These are phyloP conservation scores for Colletotrichum siamense DNA, from an alignment of 2,329 filamentous ascomycete genomes.

Conservation along the genomic window DNA sequence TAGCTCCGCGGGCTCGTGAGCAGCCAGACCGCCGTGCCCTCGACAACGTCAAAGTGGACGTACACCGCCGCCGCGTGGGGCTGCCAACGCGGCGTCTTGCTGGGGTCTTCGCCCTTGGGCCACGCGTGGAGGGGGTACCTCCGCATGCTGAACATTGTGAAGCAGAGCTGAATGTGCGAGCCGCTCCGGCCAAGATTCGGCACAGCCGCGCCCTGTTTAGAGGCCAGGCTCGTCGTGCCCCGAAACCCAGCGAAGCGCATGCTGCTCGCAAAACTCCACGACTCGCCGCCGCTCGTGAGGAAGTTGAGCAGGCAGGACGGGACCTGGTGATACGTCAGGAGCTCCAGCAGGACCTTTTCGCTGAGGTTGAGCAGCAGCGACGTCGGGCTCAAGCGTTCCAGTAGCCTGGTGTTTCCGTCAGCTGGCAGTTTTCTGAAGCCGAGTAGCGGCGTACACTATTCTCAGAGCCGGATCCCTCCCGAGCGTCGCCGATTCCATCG, in stretches of 20 bases:
- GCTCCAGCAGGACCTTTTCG: not conserved
- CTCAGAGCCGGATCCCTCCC: not conserved
- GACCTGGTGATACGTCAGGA: constrained; percentile 9
- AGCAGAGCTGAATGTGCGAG: not conserved
- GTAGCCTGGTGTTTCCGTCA: not conserved
- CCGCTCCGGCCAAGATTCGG: not conserved
- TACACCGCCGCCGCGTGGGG: constrained; percentile 2
- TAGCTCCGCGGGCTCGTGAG: not conserved
- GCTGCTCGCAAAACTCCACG: constrained; percentile 5
- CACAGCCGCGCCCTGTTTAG: not conserved
- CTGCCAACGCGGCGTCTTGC: constrained; percentile 2
- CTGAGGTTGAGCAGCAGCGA: constrained; percentile 4
- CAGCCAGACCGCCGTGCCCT: constrained; percentile 10
- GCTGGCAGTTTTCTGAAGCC: not conserved
- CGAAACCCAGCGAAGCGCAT: constrained; percentile 1
- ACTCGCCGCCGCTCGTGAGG: not conserved
- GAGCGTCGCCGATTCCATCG: not conserved
- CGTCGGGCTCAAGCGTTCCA: not conserved
- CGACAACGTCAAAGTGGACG: not conserved
- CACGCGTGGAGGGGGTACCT: not conserved
- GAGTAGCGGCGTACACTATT: not conserved
- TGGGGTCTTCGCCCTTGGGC: not conserved
- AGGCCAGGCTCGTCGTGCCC: not conserved
- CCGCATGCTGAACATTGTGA: constrained; percentile 2
- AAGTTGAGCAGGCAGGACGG: not conserved